Evolutionary conservation across 768 basidiomycete species (phyloP).

Genomic region (Mycena galericulata): DNA sequence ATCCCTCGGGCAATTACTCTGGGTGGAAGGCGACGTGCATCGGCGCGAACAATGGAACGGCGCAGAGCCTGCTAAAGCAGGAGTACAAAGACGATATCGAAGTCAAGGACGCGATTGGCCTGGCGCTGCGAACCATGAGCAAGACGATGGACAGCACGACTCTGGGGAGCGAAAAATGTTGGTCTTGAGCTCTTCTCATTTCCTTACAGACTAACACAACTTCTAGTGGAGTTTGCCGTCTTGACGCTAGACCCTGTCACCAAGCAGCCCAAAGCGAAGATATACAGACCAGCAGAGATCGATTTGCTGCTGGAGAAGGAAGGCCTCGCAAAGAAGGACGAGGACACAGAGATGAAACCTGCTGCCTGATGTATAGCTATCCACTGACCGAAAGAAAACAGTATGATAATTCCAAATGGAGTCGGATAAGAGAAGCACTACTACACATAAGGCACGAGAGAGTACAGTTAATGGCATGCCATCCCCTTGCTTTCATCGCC

Average conservation of each 20-base stretch:
- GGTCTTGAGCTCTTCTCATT: constrained; percentile 48
- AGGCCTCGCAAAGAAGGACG: constrained; percentile 89
- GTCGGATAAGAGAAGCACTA: too few relatives aligned
- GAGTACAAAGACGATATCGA: constrained; percentile 97
- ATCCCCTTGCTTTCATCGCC: constrained; percentile 71
- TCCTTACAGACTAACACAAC: constrained; percentile 1
- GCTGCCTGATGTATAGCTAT: constrained; percentile 49
- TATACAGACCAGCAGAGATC: constrained; percentile 90
- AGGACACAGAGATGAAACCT: constrained; percentile 81
- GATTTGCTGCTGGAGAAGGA: constrained; percentile 84
- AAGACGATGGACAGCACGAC: constrained; percentile 99
- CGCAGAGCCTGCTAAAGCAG: constrained; percentile 95
- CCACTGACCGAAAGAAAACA: constrained; percentile 14
- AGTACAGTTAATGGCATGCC: constrained; percentile 77
- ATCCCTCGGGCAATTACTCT: constrained; percentile 98
- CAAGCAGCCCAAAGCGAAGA: constrained; percentile 89
- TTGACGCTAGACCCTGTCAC: constrained; percentile 85
- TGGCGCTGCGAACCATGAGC: constrained; percentile 95
- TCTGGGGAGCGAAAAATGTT: constrained; percentile 94
- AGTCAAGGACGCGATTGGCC: constrained; percentile 91
- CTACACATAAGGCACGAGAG: too few relatives aligned
- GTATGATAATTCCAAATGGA: constrained; percentile 23
- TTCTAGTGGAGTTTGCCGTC: constrained; percentile 94
- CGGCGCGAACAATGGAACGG: constrained; percentile 98
- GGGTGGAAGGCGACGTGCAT: constrained; percentile 99